Percentiles rank a stretch among this genome's conserved stretches.
phyloP scores from a whole-genome alignment of 1,284 basidiomycete species.

The Trichosporon ovoides region DNA sequence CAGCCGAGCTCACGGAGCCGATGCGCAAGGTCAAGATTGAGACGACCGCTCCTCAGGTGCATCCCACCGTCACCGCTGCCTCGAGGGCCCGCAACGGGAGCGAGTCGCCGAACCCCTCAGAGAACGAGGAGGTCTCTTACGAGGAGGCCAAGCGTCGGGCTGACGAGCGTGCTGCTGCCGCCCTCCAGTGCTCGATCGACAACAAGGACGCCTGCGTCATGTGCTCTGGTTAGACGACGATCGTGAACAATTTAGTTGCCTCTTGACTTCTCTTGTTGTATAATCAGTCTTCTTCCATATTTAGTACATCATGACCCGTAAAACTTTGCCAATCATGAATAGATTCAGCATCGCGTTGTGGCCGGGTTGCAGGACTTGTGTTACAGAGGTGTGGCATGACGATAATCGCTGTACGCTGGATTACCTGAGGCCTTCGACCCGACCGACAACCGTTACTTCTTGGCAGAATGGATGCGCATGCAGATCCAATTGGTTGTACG shows the following conservation, averaged over 20 bases:
- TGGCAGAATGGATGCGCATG: too few species aligned
- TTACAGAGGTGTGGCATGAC: too few species aligned
- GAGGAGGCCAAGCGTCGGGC: conserved; percentile 50
- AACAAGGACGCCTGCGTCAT: conserved; percentile 51
- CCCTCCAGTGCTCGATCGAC: conserved; percentile 49
- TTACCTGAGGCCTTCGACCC: too few species aligned
- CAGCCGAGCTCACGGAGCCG: conserved; percentile 30
- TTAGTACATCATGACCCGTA: neutral
- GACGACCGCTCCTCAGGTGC: conserved; percentile 33
- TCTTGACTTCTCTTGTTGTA: conserved; percentile 2
- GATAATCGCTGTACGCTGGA: too few species aligned
- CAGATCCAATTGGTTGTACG: too few species aligned
- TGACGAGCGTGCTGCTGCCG: conserved; percentile 49
- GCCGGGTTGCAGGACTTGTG: too few species aligned
- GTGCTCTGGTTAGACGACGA: conserved; percentile 44
- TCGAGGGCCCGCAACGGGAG: conserved; percentile 19
- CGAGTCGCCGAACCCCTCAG: conserved; percentile 33
- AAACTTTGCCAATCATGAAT: conserved; percentile 9
- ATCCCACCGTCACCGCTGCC: conserved; percentile 24
- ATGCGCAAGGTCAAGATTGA: conserved; percentile 42
- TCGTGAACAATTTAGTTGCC: conserved; percentile 3
- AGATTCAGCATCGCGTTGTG: conserved; percentile 5
- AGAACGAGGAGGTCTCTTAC: conserved; percentile 49
- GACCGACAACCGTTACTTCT: too few species aligned
- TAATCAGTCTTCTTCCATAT: neutral